phyloP scores from a whole-genome alignment of 2,329 filamentous ascomycete species.

The Neocucurbitaria cava region DNA sequence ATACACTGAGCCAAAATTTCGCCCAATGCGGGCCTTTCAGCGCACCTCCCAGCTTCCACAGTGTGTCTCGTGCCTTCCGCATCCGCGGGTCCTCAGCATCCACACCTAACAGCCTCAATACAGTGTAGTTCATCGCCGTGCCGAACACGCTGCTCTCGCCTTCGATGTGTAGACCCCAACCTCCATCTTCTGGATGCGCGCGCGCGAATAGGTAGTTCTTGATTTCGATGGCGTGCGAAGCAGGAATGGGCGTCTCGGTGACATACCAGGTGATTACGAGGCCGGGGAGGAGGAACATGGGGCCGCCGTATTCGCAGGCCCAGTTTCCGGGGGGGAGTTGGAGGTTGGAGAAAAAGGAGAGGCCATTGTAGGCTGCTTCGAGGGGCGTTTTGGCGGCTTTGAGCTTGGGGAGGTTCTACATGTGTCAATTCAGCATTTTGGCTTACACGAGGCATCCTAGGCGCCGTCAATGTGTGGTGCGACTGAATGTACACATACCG shows the following conservation, averaged over 20 bases:
- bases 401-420: conserved; percentile 75
- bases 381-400: conserved; percentile 74
- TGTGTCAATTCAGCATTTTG: not conserved
- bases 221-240: conserved; percentile 83
- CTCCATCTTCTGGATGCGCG: conserved; percentile 86
- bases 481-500: conserved; percentile 59
- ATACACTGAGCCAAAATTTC: conserved; percentile 91
- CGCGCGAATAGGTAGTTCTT: conserved; percentile 89
- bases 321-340: conserved; percentile 91
- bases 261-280: conserved; percentile 86
- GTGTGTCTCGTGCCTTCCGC: conserved; percentile 79
- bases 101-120: conserved; percentile 80
- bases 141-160: conserved; percentile 92
- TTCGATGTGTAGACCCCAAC: conserved; percentile 96
- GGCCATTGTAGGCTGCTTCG: conserved; percentile 79
- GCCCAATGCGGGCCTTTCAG: conserved; percentile 88
- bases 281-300: conserved; percentile 92
- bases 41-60: conserved; percentile 87
- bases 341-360: conserved; percentile 87
- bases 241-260: conserved; percentile 84
- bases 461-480: not conserved
- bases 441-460: not conserved
- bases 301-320: conserved; percentile 97
- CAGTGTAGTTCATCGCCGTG: conserved; percentile 85
- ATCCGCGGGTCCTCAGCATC: conserved; percentile 83